Percentiles rank a stretch among this genome's conserved stretches.
Evolutionary conservation across 2,329 filamentous ascomycete species (phyloP).

Genomic region (Lachnellula cervina): DNA sequence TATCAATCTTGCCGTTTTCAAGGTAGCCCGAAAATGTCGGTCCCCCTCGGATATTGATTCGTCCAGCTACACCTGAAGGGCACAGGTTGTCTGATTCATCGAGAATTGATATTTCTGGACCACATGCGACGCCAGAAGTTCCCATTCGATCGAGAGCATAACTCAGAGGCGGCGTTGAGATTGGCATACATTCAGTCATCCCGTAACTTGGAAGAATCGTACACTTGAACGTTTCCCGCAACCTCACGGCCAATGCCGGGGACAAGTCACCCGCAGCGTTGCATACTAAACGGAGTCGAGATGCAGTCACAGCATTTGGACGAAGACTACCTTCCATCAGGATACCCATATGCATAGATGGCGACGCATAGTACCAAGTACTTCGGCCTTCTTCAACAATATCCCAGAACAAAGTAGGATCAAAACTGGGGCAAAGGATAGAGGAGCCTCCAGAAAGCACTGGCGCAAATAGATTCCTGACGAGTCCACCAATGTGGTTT

Average conservation of each 20-base stretch:
- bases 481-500: conserved; percentile 50
- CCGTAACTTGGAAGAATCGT: conserved; percentile 52
- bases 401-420: conserved; percentile 53
- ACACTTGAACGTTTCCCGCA: conserved; percentile 47
- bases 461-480: conserved; percentile 51
- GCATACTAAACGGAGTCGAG: conserved; percentile 48
- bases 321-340: conserved; percentile 41
- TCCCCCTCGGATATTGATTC: conserved; percentile 47
- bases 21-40: conserved; percentile 49
- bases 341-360: conserved; percentile 52
- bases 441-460: conserved; percentile 49
- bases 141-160: conserved; percentile 48
- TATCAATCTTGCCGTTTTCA: conserved; percentile 34
- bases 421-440: conserved; percentile 50
- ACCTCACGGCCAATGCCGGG: conserved; percentile 44
- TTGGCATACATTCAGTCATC: conserved; percentile 58
- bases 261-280: conserved; percentile 51
- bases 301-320: conserved; percentile 35
- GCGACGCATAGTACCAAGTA: conserved; percentile 56
- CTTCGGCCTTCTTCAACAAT: conserved; percentile 42
- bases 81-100: conserved; percentile 36
- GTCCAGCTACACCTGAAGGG: conserved; percentile 36
- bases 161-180: conserved; percentile 49
- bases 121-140: conserved; percentile 48
- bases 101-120: conserved; percentile 47